phyloP scores from a whole-genome alignment of 495 filamentous ascomycete species.

The Penicillium robsamsonii region DNA sequence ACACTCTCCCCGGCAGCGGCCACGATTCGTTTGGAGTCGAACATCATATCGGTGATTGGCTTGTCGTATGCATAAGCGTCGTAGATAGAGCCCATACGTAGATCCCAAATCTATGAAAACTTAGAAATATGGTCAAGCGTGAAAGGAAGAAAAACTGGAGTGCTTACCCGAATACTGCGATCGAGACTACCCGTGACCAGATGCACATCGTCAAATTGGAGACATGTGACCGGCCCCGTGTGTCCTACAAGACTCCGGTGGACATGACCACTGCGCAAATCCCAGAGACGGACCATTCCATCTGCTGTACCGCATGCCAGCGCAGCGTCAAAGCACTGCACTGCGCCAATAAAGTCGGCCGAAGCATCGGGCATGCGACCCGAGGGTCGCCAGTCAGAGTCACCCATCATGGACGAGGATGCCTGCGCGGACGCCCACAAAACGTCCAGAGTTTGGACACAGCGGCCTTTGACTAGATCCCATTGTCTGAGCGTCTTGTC shows the following conservation, averaged over 20 bases:
- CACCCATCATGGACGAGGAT: conserved; percentile 61
- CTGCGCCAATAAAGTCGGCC: conserved; percentile 89
- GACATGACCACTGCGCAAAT: conserved; percentile 93
- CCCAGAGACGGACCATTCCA: conserved; percentile 96
- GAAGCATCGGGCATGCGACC: conserved; percentile 62
- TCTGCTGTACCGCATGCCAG: conserved; percentile 98
- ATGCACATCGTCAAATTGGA: conserved; percentile 96
- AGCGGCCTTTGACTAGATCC: conserved; percentile 93
- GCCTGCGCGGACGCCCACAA: conserved; percentile 97
- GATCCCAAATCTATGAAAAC: conserved; percentile 85
- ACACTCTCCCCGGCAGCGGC: conserved; percentile 87
- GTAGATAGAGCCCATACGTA: conserved; percentile 91
- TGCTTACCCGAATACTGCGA: conserved; percentile 85
- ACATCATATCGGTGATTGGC: conserved; percentile 96
- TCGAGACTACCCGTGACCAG: conserved; percentile 92
- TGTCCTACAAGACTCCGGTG: conserved; percentile 95
- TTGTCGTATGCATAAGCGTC: conserved; percentile 96
- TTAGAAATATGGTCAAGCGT: conserved; percentile 12
- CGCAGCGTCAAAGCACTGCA: conserved; percentile 96
- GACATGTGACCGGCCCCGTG: conserved; percentile 88
- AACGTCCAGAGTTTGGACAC: conserved; percentile 97
- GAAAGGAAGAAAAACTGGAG: conserved; percentile 1
- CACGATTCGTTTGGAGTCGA: conserved; percentile 87
- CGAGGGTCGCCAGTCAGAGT: conserved; percentile 54
- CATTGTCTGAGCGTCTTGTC: conserved; percentile 97